Conservation (phyloP, 139 green algal species). For the Microglena sp. region DNA sequence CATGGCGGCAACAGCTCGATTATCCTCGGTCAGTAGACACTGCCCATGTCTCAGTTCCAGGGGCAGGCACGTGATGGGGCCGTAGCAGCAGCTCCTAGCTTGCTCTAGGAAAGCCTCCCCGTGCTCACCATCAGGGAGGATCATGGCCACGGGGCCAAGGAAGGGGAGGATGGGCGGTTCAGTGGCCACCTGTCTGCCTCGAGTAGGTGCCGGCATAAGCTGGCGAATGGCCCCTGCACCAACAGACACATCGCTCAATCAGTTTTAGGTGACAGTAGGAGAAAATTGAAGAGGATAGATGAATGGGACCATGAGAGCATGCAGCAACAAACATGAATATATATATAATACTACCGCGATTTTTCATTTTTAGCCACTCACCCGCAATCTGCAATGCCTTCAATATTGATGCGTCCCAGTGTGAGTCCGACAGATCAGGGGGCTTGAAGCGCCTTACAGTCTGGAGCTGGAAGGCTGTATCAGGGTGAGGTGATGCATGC, state of each 20-base stretch:
- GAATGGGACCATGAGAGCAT: background rate
- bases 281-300: background rate
- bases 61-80: too few species aligned
- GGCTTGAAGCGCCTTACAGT: too few species aligned
- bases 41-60: too few species aligned
- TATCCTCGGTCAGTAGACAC: too few species aligned
- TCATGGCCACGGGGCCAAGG: conserved; percentile 37
- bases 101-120: conserved; percentile 42
- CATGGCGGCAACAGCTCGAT: background rate
- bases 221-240: background rate
- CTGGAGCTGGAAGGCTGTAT: too few species aligned
- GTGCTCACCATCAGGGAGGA: conserved; percentile 44
- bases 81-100: too few species aligned
- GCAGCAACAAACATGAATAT: conserved; percentile 7
- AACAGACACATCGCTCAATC: background rate
- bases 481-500: too few species aligned
- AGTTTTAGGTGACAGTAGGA: background rate
- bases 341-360: background rate
- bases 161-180: conserved; percentile 13
- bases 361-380: too few species aligned
- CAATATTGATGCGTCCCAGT: too few species aligned
- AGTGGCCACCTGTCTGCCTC: background rate
- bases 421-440: too few species aligned
- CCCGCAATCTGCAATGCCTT: too few species aligned
- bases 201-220: conserved; percentile 1